phyloP scores from a whole-genome alignment of 1,284 basidiomycete species.

The Melanopsichium pennsylvanicum region DNA sequence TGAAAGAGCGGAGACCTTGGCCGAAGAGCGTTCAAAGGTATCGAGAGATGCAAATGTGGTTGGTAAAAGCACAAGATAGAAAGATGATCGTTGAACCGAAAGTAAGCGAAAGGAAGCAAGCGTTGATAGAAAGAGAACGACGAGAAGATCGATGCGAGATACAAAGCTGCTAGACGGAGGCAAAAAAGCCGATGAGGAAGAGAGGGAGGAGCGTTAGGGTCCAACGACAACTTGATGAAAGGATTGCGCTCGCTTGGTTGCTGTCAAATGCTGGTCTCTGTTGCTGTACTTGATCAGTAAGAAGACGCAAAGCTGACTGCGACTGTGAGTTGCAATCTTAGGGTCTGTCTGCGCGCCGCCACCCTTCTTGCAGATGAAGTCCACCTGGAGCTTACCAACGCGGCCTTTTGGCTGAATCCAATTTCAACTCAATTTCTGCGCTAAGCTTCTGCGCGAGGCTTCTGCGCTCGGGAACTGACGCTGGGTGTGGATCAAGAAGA shows the following conservation, averaged over 20 bases:
- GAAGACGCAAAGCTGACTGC: too few relatives aligned
- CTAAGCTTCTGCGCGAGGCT: too few relatives aligned
- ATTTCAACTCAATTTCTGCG: too few relatives aligned
- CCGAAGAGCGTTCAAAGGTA: too few relatives aligned
- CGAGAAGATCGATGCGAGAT: constrained; percentile 8
- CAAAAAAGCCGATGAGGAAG: constrained; percentile 33
- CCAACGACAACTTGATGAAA: too few relatives aligned
- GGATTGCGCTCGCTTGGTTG: too few relatives aligned
- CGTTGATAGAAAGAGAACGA: constrained; percentile 10
- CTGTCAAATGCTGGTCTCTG: too few relatives aligned
- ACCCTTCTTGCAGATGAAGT: not conserved
- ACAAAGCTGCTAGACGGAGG: constrained; percentile 39
- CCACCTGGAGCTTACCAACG: not conserved
- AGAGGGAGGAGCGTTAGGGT: not conserved
- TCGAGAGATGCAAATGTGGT: constrained; percentile 29
- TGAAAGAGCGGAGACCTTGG: not conserved
- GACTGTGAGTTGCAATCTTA: too few relatives aligned
- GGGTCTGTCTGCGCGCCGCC: constrained; percentile 7
- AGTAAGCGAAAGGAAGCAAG: constrained; percentile 11
- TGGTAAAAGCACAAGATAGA: constrained; percentile 8
- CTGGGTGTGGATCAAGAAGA: not conserved
- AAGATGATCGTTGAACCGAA: constrained; percentile 6
- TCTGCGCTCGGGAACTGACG: constrained; percentile 7
- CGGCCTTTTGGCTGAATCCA: too few relatives aligned
- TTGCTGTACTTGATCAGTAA: too few relatives aligned